Evolutionary conservation across 352 stramenopile species (phyloP).

Genomic region (Phytopythium ostracodes): DNA sequence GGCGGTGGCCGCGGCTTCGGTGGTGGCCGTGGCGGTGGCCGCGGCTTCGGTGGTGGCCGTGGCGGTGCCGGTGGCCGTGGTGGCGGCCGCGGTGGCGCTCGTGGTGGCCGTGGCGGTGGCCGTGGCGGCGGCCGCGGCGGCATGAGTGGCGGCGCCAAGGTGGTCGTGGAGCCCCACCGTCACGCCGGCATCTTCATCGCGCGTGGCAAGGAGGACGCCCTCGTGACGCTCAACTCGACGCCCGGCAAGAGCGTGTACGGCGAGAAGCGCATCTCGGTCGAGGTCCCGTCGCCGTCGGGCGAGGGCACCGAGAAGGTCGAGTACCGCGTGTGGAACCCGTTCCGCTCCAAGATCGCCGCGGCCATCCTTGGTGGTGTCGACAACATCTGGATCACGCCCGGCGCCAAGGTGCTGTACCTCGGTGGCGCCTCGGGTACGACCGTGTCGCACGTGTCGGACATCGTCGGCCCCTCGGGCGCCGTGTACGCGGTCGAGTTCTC

Average conservation of each 20-base stretch:
- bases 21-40: conserved; percentile 41
- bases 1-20: conserved; percentile 45
- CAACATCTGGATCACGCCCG: conserved; percentile 98
- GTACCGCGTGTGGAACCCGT: conserved; percentile 99
- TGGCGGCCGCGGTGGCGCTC: conserved; percentile 34
- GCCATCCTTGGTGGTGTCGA: conserved; percentile 98
- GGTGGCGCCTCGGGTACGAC: conserved; percentile 98
- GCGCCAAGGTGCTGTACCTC: conserved; percentile 98
- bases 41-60: conserved; percentile 37
- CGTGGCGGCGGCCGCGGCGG: conserved; percentile 69
- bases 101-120: conserved; percentile 52
- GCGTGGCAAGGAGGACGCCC: conserved; percentile 97
- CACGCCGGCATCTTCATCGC: conserved; percentile 99
- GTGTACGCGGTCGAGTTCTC: conserved; percentile 99
- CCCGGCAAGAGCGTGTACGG: conserved; percentile 99
- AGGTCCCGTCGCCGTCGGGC: conserved; percentile 88
- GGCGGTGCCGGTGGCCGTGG: conserved; percentile 51
- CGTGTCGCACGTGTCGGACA: conserved; percentile 99
- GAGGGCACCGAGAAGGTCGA: conserved; percentile 96
- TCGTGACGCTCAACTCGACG: conserved; percentile 98
- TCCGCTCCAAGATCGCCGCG: conserved; percentile 98
- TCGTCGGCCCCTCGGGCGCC: conserved; percentile 95
- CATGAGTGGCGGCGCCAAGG: conserved; percentile 96
- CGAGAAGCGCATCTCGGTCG: conserved; percentile 99
- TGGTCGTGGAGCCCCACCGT: conserved; percentile 97